Evolutionary conservation across 2,329 filamentous ascomycete genomes (phyloP), one percentile per base, ranked within the genome.

Genomic region (Alternaria sp.): DNA sequence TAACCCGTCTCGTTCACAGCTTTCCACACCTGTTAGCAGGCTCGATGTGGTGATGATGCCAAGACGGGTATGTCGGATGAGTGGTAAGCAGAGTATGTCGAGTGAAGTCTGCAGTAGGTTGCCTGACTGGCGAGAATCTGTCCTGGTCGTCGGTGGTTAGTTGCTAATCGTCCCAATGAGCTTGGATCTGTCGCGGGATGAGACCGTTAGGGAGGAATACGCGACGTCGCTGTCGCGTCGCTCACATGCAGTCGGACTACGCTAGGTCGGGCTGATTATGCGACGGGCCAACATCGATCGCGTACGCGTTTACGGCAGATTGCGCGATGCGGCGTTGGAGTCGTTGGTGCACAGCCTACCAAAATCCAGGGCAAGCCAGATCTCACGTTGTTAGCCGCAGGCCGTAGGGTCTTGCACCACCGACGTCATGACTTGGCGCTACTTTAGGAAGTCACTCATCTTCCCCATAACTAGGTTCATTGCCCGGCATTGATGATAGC

Each of bases 351-450:
- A 54, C 55, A 47, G 60, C 60, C 55, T 33, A 28, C 28, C 28
- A 26, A 41, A 53, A 14, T 51, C 7, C 28, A 37, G 49, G 49
- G 53, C 46, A 41, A 37, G 18, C 44, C 28, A 55, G 33, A 46
- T 55, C 26, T 20, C 43, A 21, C n/a, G 37, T 43, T 50, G 30
- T 50, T 55, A 61, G 53, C 30, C 37, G 37, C n/a, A 41, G 37
- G 37, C 11, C 25, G 23, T 37, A 43, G 15, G 53, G 53, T 37
- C 33, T 33, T 37, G 49, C 44, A 26, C 56, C 37, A 44, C 25
- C 57, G 60, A 63, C 60, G 60, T 63, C 60, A 63, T 63, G 56
- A 63, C 60, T 63, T 63, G 56, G 50, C 61, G 46, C 50, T 23
- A 44, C 51, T 51, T 20, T 15, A n/a, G 25, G 30, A 30, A 41